phyloP scores from a whole-genome alignment of 2,329 filamentous ascomycete species.

The Arthrobotrys conoides region DNA sequence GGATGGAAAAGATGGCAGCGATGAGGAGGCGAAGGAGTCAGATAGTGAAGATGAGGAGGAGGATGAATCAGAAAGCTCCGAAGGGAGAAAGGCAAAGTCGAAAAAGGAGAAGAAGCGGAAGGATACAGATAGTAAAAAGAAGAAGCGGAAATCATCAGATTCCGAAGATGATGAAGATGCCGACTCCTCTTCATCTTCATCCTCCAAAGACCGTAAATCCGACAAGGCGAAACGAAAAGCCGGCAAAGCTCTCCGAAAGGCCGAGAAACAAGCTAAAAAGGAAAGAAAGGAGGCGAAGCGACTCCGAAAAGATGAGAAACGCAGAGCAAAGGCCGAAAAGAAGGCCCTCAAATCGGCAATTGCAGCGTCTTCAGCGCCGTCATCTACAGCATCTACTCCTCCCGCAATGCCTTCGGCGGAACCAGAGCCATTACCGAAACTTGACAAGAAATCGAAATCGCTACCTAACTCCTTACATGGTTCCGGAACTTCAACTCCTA shows the following conservation, averaged over 20 bases:
- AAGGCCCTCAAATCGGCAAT: slow-evolving; percentile 49
- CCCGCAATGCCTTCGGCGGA: slow-evolving; percentile 65
- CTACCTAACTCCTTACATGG: slow-evolving; percentile 62
- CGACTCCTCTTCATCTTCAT: slow-evolving; percentile 66
- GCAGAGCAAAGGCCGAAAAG: slow-evolving; percentile 57
- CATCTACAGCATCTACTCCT: slow-evolving; percentile 64
- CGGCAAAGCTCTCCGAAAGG: slow-evolving; percentile 69
- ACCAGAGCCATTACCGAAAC: slow-evolving; percentile 7
- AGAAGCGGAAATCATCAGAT: slow-evolving; percentile 64
- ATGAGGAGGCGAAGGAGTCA: slow-evolving; percentile 33
- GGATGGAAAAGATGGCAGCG: slow-evolving; percentile 64
- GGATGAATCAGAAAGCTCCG: slow-evolving; percentile 61
- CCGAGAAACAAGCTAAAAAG: slow-evolving; percentile 68
- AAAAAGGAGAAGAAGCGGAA: slow-evolving; percentile 62
- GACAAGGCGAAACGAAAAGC: slow-evolving; percentile 70
- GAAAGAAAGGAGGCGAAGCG: slow-evolving; percentile 66
- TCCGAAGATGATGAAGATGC: slow-evolving; percentile 64
- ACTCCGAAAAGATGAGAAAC: slow-evolving; percentile 63
- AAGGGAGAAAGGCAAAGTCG: slow-evolving; percentile 63
- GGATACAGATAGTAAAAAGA: slow-evolving; percentile 58
- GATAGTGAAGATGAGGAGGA: slow-evolving; percentile 62
- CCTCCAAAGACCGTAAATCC: slow-evolving; percentile 66
- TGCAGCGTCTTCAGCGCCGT: slow-evolving; percentile 63
- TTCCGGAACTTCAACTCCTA: slow-evolving; percentile 69
- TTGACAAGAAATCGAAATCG: slow-evolving; percentile 44